Percentiles rank a stretch among this genome's conserved stretches.
Conservation (phyloP, 176 grass and related monocot genomes). For the Rhipidocladum racemiflorum region DNA sequence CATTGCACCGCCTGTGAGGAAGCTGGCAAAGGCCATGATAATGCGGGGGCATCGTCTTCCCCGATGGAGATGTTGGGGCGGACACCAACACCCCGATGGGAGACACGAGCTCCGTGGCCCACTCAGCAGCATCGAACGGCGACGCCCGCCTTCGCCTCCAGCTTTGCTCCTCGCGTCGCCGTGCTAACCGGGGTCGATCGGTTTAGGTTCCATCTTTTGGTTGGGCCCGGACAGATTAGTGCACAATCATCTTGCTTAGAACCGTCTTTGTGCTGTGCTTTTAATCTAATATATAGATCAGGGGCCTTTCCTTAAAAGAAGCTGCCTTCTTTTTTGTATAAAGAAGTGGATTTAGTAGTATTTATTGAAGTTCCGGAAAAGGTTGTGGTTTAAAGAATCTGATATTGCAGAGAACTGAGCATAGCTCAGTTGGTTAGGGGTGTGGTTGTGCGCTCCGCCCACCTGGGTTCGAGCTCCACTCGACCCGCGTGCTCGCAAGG, state of each 20-base stretch:
- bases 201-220: constrained; percentile 40
- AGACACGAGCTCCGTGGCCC: constrained; percentile 18
- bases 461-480: too few relatives aligned
- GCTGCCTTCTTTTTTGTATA: background rate
- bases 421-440: too few relatives aligned
- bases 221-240: constrained; percentile 18
- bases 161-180: constrained; percentile 6
- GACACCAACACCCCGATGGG: constrained; percentile 34
- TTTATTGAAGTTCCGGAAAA: background rate
- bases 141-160: background rate
- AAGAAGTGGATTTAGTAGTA: background rate
- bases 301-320: too few relatives aligned
- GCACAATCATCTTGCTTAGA: background rate
- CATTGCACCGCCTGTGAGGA: background rate
- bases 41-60: background rate
- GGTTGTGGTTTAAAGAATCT: background rate
- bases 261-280: too few relatives aligned
- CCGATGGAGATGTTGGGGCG: constrained; percentile 13
- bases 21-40: background rate
- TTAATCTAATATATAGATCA: too few relatives aligned
- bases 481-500: too few relatives aligned
- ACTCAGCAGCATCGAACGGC: background rate
- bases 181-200: background rate
- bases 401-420: too few relatives aligned
- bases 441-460: too few relatives aligned